Percentiles rank a stretch among this genome's conserved stretches.
Evolutionary conservation across 2,329 filamentous ascomycete species (phyloP).

Genomic region (Penicillium oxalicum): DNA sequence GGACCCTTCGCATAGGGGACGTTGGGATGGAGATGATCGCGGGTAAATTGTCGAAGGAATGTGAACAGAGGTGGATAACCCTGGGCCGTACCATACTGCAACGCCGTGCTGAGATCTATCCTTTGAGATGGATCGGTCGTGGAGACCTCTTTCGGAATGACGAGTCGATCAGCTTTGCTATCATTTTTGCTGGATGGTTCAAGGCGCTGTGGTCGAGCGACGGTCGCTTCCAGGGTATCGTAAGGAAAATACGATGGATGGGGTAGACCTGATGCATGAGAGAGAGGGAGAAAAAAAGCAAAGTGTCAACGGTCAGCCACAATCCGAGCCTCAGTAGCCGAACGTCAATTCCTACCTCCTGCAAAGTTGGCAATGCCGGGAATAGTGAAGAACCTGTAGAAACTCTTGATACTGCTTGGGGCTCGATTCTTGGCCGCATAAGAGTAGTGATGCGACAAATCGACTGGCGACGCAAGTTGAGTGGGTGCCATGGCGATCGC

Average conservation of each 20-base stretch:
- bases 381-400: slow-evolving; percentile 76
- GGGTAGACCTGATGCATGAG: slow-evolving; percentile 58
- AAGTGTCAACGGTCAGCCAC: not conserved
- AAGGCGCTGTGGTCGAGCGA: slow-evolving; percentile 69
- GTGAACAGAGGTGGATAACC: slow-evolving; percentile 73
- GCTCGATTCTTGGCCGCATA: slow-evolving; percentile 59
- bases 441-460: slow-evolving; percentile 76
- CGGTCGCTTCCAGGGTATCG: slow-evolving; percentile 79
- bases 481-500: slow-evolving; percentile 22
- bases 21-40: slow-evolving; percentile 70
- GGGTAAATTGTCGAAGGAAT: slow-evolving; percentile 73
- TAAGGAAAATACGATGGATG: slow-evolving; percentile 80
- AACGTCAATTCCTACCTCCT: slow-evolving; percentile 42
- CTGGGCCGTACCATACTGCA: slow-evolving; percentile 80
- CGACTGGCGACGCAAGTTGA: slow-evolving; percentile 49
- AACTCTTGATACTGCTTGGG: slow-evolving; percentile 66
- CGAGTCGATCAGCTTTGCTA: slow-evolving; percentile 49
- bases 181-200: slow-evolving; percentile 58
- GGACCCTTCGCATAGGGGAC: slow-evolving; percentile 71
- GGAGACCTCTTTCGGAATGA: slow-evolving; percentile 63
- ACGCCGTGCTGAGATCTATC: slow-evolving; percentile 72
- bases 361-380: slow-evolving; percentile 58
- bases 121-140: slow-evolving; percentile 57
- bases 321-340: not conserved
- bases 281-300: not conserved